Evolutionary conservation across 2,329 filamentous ascomycete species (phyloP), one percentile per base, ranked within the genome.

Genomic region (Microcyclospora pomicola): DNA sequence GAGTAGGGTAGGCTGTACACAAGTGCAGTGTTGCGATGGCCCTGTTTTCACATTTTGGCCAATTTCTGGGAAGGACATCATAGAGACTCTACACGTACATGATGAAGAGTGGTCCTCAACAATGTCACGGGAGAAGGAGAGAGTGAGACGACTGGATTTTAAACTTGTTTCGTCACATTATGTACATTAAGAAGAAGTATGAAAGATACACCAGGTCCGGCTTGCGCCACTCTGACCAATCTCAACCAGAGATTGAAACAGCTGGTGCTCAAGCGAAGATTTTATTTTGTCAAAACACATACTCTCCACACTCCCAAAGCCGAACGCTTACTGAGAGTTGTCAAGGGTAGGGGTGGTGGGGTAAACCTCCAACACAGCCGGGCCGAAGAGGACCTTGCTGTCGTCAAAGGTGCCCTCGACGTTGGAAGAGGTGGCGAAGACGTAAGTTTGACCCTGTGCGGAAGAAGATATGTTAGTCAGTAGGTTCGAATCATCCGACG

Each of bases 361-460:
- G 11, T 27, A 30, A n/a, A 48, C 44, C 34, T 48, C 46, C n/a
- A 48, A 27, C 14, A 48, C 37, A 12, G 46, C 42, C 13, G 46
- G 46, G 12, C 46, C 46, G 34, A 38, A 40, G 6, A 40, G 24
- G 13, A 48, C 33, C 10, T 40, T 33, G 15, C 27, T 37, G 27
- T 43, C 37, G 31, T 41, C 36, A 14, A 50, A 39, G 2, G 27
- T 47, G 27, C 31, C 36, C 36, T 49, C 43, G n/a, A 42, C 38
- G 2, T 45, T 35, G 31, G 36, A 40, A 19, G 32, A 43, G 24
- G 45, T 43, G 27, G 48, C 40, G 37, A 49, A 46, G 19, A 45
- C 38, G 35, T 49, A 49, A 14, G 39, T 44, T 39, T 49, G 47
- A 6, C 47, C 47, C 15, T 34, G 19, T n/a, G n/a, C n/a, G 19